Evolutionary conservation across 176 grass and related monocot genomes (phyloP).

Genomic region (Chrysopogon serrulatus): DNA sequence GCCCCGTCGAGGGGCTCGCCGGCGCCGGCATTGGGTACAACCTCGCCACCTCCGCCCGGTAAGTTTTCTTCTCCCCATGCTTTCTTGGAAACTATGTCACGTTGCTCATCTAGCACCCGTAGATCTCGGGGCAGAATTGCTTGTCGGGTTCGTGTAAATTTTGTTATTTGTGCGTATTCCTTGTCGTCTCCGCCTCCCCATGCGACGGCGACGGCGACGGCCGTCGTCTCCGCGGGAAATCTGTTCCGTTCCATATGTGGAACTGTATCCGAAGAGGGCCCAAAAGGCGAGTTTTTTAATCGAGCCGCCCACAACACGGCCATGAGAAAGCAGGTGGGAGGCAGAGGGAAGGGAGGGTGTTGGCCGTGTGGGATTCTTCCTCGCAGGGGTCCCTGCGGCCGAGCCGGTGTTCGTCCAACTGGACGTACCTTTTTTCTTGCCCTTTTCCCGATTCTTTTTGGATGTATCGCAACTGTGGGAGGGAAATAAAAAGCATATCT

Average conservation of each 20-base stretch:
- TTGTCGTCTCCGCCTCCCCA: background rate
- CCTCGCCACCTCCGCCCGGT: conserved; percentile 8
- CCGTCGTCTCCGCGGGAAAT: background rate
- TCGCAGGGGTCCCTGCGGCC: background rate
- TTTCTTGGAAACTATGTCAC: background rate
- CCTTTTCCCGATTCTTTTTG: conserved; percentile 31
- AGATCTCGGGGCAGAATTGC: conserved; percentile 30
- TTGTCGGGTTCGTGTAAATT: background rate
- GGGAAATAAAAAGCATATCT: background rate
- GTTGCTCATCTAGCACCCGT: background rate
- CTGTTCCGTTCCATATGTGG: background rate
- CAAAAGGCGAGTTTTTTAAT: conserved; percentile 6
- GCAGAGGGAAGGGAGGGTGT: background rate
- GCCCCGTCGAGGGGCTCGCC: background rate
- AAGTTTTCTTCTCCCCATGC: background rate
- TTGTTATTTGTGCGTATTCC: background rate
- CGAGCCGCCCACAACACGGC: background rate
- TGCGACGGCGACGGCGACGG: background rate
- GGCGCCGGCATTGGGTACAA: conserved; percentile 19
- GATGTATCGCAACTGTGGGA: conserved; percentile 20
- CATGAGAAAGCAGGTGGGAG: conserved; percentile 11
- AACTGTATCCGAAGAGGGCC: background rate
- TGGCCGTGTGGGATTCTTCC: conserved; percentile 18
- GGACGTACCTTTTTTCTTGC: conserved; percentile 22
- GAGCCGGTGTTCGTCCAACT: conserved; percentile 25